Evolutionary conservation across 495 filamentous ascomycete genomes (phyloP), one percentile per base, ranked within the genome.

Genomic region (Neurospora pannonica): DNA sequence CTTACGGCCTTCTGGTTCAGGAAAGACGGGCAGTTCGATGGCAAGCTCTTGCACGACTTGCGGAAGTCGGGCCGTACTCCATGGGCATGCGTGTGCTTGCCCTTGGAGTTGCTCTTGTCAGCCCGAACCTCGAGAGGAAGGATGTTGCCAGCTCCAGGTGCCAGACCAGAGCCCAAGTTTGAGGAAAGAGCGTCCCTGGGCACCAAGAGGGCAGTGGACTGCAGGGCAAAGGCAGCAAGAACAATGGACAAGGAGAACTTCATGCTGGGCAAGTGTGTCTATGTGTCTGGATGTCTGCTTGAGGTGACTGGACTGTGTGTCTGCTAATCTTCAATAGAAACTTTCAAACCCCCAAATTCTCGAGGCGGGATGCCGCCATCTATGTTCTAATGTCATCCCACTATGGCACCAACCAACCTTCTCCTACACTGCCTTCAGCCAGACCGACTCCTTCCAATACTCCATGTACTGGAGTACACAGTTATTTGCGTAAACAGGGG

Each of bases 31-130:
- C 76, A 77, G 39, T 67, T 71, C n/a, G 72, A 70, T 11, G 72
- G 38, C 21, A 36, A 19, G 72, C 72, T 74, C 15, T 71, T 60
- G 48, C 76, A 77, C 2, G 72, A 39, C 39, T 60, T 46, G 40
- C 76, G 76, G 42, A 77, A 77, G 72, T 77, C 72, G 17, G 72
- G 72, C n/a, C 24, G 37, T 21, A 73, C 34, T 54, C 39, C 71
- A 17, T 70, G 74, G 17, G 40, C 38, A 21, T 77, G 74, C 24
- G 54, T 31, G 48, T 73, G 70, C 24, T 60, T 74, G 19, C 48
- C 39, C 42, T 54, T 54, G 21, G 10, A 4, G 39, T 42, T 42
- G 39, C 4, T 15, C 24, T 67, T 67, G 15, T 28, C 28, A 34
- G 54, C 54, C 31, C 54, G 54, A 67, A 34, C 24, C 28, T 67